Evolutionary conservation across 1,284 basidiomycete genomes (phyloP), one percentile per base, ranked within the genome.

Genomic region (Anthracocystis setariae): DNA sequence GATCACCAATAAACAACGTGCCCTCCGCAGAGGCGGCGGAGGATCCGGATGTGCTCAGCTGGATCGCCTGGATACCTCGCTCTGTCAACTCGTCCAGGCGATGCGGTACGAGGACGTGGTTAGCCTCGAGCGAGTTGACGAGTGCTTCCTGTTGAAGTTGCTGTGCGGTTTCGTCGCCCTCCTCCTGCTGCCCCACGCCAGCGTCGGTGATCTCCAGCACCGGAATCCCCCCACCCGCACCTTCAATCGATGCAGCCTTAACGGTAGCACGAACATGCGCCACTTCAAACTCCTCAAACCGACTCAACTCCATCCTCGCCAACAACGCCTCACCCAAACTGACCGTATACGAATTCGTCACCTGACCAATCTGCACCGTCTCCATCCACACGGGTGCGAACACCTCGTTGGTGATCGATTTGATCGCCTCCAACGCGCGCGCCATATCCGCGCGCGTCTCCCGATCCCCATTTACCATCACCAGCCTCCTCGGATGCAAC

Each of bases 301-400:
- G 70, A 12, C 93, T 94, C 89, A 97, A 91, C 82, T 90, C 90
- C 63, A 98, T 84, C 2, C 89, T 88, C 3, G 87, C 87, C 69
- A 96, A 84, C 63, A 97, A 85, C 73, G 91, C 89, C 69, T 98
- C 96, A 62, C 93, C 93, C 45, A 99, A 88, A 10, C 92, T 92
- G 67, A 98, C 90, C 1, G 94, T 94, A 84, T 93, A 98, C 79
- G 89, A 93, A 78, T 92, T 92, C 13, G 93, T 95, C 74, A 97
- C 92, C 83, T 98, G 94, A 40, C 96, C 96, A 69, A 98, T 94
- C 78, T 90, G 90, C 37, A 97, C 85, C 9, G 86, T 88, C 80
- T 94, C 90, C 37, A 90, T 89, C 25, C 88, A 85, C 5, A 82
- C 79, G 0, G 96, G 94, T 3, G 91, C 88, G 82, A 88, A 93